These are phyloP conservation scores for Vigna reflexopilosa DNA, from an alignment of 306 rosid species.

Conservation along the genomic window DNA sequence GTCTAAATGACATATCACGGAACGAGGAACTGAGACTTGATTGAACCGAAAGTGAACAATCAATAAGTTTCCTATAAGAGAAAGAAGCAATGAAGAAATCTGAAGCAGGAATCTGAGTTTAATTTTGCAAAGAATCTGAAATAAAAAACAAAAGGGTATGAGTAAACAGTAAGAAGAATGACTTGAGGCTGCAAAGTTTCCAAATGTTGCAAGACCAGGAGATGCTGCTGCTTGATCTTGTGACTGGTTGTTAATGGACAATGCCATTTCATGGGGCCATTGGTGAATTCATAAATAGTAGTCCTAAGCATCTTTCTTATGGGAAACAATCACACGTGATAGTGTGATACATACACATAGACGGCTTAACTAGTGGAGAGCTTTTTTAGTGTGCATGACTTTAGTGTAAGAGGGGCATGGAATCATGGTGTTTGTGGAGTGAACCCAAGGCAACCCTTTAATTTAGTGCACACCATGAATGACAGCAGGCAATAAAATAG, in stretches of 20 bases:
- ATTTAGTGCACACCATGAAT: slow-evolving; percentile 47
- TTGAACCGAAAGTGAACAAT: background rate
- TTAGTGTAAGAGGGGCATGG: slow-evolving; percentile 51
- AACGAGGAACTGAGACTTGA: background rate
- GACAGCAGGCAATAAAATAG: slow-evolving; percentile 41
- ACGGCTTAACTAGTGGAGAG: slow-evolving; percentile 43
- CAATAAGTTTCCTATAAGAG: background rate
- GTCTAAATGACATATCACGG: background rate
- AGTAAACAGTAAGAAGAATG: slow-evolving; percentile 12
- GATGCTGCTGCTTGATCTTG: slow-evolving; percentile 18
- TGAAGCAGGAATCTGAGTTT: background rate
- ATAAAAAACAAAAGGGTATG: background rate
- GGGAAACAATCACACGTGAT: slow-evolving; percentile 63
- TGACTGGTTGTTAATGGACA: slow-evolving; percentile 44
- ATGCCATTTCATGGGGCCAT: slow-evolving; percentile 42
- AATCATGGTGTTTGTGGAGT: slow-evolving; percentile 62
- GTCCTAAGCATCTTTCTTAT: slow-evolving; percentile 42
- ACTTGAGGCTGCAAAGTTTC: slow-evolving; percentile 14
- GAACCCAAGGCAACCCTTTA: slow-evolving; percentile 57
- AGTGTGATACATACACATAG: slow-evolving; percentile 30
- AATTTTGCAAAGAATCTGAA: background rate
- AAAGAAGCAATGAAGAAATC: background rate
- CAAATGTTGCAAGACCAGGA: slow-evolving; percentile 28
- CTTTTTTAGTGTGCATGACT: slow-evolving; percentile 63
- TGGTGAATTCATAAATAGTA: slow-evolving; percentile 39